These are phyloP conservation scores for Neurospora tetrasperma DNA, from an alignment of 495 filamentous ascomycete species.

Conservation along the genomic window DNA sequence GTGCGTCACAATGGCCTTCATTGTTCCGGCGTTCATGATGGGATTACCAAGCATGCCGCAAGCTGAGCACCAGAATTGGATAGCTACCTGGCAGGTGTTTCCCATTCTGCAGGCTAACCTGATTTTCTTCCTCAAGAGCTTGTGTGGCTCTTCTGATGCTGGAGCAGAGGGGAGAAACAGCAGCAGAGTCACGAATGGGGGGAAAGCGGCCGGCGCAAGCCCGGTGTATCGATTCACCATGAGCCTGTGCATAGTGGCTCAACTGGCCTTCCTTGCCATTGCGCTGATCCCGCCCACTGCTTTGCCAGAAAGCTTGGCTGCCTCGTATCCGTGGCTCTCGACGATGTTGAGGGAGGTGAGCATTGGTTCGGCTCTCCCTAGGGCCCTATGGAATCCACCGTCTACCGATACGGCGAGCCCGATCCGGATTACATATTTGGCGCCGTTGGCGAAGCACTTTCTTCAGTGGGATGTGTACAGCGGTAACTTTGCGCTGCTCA, in stretches of 20 bases:
- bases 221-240: constrained; percentile 46
- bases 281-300: constrained; percentile 38
- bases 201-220: constrained; percentile 32
- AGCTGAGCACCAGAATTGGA: constrained; percentile 45
- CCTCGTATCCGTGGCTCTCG: constrained; percentile 10
- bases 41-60: constrained; percentile 35
- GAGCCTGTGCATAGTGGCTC: constrained; percentile 34
- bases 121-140: constrained; percentile 22
- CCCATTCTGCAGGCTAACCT: constrained; percentile 37
- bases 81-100: constrained; percentile 52
- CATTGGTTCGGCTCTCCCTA: constrained; percentile 26
- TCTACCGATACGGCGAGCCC: constrained; percentile 19
- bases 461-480: constrained; percentile 51
- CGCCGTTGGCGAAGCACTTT: constrained; percentile 40
- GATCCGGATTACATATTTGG: constrained; percentile 29
- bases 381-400: constrained; percentile 10
- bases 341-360: constrained; percentile 30
- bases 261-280: constrained; percentile 29
- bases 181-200: constrained; percentile 9
- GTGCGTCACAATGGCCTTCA: constrained; percentile 38
- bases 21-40: constrained; percentile 43
- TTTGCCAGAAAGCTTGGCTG: constrained; percentile 27
- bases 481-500: constrained; percentile 37
- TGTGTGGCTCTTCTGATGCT: not conserved
- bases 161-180: not conserved